These are phyloP conservation scores for Lentinula aciculospora DNA, from an alignment of 768 basidiomycete species.

Conservation along the genomic window DNA sequence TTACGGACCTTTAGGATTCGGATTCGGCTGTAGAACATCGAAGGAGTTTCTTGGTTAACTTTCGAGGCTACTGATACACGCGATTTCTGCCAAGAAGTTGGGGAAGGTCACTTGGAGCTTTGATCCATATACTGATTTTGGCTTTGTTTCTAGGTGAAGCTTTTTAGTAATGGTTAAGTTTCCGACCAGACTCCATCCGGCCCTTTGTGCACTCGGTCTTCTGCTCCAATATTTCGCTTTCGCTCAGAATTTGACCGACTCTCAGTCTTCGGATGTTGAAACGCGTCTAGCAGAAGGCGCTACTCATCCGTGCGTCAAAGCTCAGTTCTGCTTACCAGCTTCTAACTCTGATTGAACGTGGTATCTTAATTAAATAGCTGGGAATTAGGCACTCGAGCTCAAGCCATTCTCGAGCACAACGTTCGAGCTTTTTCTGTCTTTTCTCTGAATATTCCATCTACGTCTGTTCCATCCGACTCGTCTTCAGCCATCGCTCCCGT, in stretches of 20 bases:
- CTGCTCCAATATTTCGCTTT: neutral
- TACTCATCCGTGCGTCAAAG: conserved; percentile 24
- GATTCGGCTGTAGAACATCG: neutral
- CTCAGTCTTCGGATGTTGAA: conserved; percentile 27
- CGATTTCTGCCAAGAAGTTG: neutral
- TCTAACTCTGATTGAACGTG: neutral
- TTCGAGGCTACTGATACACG: neutral
- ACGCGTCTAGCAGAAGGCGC: conserved; percentile 31
- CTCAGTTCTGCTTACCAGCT: too few relatives aligned
- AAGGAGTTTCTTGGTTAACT: neutral
- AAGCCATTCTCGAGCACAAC: conserved; percentile 42
- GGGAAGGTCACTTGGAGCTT: neutral
- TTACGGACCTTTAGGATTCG: neutral
- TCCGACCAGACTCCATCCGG: neutral
- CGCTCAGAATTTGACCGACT: conserved; percentile 21
- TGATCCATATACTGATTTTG: neutral
- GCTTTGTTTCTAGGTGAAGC: neutral
- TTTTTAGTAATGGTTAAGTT: neutral
- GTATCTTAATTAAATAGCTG: conserved; percentile 33
- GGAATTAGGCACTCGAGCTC: conserved; percentile 52
- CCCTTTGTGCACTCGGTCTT: neutral
- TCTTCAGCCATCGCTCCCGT: conserved; percentile 43
- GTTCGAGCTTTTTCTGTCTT: conserved; percentile 41
- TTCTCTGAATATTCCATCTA: conserved; percentile 32
- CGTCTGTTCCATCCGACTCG: conserved; percentile 23